Percentiles rank a stretch among this genome's conserved stretches.
These are phyloP conservation scores for Protomyces pachydermus DNA, from an alignment of 1,139 yeast genomes.

Conservation along the genomic window DNA sequence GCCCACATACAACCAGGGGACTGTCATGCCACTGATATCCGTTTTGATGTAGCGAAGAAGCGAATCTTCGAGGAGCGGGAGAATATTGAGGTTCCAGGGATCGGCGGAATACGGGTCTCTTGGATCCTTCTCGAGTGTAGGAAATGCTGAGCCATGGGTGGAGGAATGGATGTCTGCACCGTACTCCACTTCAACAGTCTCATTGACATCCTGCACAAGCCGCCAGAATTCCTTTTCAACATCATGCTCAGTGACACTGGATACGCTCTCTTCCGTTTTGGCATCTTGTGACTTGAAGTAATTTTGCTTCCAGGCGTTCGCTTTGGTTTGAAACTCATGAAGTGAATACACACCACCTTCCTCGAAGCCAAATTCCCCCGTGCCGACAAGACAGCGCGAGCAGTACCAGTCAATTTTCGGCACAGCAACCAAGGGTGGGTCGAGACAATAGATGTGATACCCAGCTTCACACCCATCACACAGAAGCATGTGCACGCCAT, in stretches of 20 bases:
- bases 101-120: conserved; percentile 41
- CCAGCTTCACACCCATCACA: conserved; percentile 72
- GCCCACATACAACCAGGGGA: conserved; percentile 53
- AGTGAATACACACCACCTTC: conserved; percentile 62
- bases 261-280: conserved; percentile 14
- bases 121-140: conserved; percentile 40
- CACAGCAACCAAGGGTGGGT: conserved; percentile 47
- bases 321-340: conserved; percentile 55
- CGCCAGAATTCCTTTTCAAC: conserved; percentile 42
- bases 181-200: conserved; percentile 48
- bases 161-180: conserved; percentile 47
- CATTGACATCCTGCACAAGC: conserved; percentile 41
- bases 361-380: conserved; percentile 85
- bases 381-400: conserved; percentile 73
- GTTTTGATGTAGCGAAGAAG: conserved; percentile 46
- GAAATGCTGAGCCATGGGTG: conserved; percentile 52
- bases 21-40: conserved; percentile 45
- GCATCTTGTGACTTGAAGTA: conserved; percentile 37
- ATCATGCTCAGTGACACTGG: conserved; percentile 32
- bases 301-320: conserved; percentile 47
- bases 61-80: conserved; percentile 57
- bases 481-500: conserved; percentile 51
- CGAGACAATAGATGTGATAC: conserved; percentile 61
- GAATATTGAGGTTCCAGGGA: conserved; percentile 69
- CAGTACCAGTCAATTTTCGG: conserved; percentile 74